phyloP scores from a whole-genome alignment of 805 yeast genomes.

The Metschnikowia cerradonensis region DNA sequence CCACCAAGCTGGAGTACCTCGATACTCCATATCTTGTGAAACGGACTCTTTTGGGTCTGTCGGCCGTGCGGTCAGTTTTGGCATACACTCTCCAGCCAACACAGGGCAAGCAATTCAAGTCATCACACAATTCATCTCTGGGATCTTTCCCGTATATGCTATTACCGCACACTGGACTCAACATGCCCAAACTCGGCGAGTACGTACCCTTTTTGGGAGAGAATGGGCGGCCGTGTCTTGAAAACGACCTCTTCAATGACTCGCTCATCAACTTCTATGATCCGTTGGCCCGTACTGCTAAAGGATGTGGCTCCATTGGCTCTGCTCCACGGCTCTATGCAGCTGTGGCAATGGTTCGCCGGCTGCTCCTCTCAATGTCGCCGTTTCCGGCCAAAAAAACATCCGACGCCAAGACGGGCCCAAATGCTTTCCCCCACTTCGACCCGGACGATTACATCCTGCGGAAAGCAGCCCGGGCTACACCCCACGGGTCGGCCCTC shows the following conservation, averaged over 20 bases:
- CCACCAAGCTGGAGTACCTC: slow-evolving; percentile 17
- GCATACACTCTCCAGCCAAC: slow-evolving; percentile 54
- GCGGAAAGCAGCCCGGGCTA: slow-evolving; percentile 8
- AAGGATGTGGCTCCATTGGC: slow-evolving; percentile 55
- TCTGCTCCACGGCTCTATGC: slow-evolving; percentile 57
- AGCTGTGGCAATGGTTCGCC: slow-evolving; percentile 43
- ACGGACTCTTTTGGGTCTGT: slow-evolving; percentile 51
- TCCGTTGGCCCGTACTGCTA: slow-evolving; percentile 57
- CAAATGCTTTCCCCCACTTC: slow-evolving; percentile 10
- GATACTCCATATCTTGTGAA: slow-evolving; percentile 33
- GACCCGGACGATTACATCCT: slow-evolving; percentile 10
- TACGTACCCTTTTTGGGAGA: background rate
- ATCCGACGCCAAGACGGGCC: background rate
- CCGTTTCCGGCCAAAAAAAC: background rate
- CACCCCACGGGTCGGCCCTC: slow-evolving; percentile 12
- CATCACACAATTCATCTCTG: background rate
- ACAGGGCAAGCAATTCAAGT: slow-evolving; percentile 24
- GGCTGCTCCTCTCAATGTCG: slow-evolving; percentile 22
- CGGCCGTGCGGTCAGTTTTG: slow-evolving; percentile 57
- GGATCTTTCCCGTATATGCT: background rate
- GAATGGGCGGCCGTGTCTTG: slow-evolving; percentile 10
- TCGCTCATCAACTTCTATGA: slow-evolving; percentile 58
- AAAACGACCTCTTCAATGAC: slow-evolving; percentile 57
- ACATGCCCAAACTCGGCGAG: background rate
- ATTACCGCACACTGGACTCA: too few species aligned